Evolutionary conservation across 2,329 filamentous ascomycete species (phyloP), one percentile per base, ranked within the genome.

Genomic region (Juglanconis oblonga): DNA sequence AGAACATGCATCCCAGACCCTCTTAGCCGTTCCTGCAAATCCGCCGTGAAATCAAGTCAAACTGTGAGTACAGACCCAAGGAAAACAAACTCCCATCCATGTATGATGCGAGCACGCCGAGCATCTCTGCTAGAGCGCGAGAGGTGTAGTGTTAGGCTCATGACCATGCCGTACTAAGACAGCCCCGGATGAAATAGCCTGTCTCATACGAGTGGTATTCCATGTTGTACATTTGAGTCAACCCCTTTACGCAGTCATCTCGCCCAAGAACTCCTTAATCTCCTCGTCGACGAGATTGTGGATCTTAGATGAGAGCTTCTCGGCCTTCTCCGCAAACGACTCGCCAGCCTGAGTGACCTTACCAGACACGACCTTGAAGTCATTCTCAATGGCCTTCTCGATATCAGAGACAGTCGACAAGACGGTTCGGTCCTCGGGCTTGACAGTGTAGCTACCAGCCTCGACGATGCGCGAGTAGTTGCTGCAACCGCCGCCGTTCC

Each of bases 401-500:
- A 24, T 80, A 69, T 79, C 81, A 35, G 84, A 83, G 68, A 85
- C 74, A 51, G 84, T 72, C 68, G 81, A 74, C 66, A 79, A 76
- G 58, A 76, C 68, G 55, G 76, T 68, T 67, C 76, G 72, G 48
- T 44, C 51, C 33, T 55, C 24, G 29, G 73, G 69, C 71, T 83
- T 78, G 65, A 75, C 81, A 68, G 84, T 82, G 81, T 93, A 94
- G 70, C 85, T 81, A 71, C 91, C 90, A 68, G 86, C 81, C 68
- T 86, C 79, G 65, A 96, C 77, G 71, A 97, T 97, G 69, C 90
- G 81, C 63, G 85, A 84, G 86, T 91, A 97, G 89, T 99, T 97
- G 80, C 84, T 87, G 73, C 86, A 90, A 72, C 95, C 95, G 79
- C 92, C 96, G 74, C 96, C 95, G 86, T 99, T 99, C 94, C 93